Conservation (phyloP, 352 stramenopile species). For the Phytophthora cajani region DNA sequence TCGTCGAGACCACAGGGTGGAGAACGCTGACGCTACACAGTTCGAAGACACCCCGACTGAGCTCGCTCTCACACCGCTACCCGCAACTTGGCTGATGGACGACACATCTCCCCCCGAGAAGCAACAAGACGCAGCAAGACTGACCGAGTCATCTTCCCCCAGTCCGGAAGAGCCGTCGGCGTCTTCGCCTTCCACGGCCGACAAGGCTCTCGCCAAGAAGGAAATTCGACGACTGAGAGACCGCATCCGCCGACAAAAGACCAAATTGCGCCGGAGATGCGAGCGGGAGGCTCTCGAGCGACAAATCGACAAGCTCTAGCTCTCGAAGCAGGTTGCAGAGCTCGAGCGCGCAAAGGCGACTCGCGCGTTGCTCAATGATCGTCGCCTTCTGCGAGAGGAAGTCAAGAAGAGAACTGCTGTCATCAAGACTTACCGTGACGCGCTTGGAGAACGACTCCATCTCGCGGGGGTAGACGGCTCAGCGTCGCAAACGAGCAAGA, state of each 20-base stretch:
- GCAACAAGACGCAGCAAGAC: background rate
- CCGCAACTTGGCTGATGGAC: background rate
- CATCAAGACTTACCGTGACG: background rate
- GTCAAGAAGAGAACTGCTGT: background rate
- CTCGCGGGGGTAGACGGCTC: no score
- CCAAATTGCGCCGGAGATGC: constrained; percentile 5
- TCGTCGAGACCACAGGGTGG: background rate
- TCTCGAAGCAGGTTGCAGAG: constrained; percentile 4
- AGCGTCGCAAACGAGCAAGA: background rate
- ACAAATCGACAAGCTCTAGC: constrained; percentile 11
- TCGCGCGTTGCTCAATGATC: background rate
- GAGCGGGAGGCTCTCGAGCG: constrained; percentile 4
- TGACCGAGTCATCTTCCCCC: background rate
- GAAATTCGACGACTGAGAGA: constrained; percentile 10
- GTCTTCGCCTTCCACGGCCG: background rate
- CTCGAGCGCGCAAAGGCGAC: background rate
- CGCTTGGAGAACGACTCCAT: background rate
- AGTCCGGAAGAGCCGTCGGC: background rate
- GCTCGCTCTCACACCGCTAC: background rate
- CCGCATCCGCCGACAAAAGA: constrained; percentile 16
- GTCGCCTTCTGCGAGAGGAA: constrained; percentile 13
- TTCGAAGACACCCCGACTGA: background rate
- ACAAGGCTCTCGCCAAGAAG: constrained; percentile 2
- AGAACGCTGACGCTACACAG: background rate
- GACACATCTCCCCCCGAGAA: background rate